A percentile compares a stretch with the other conserved stretches of the same genome.
Evolutionary conservation across 2,329 filamentous ascomycete species (phyloP).

Genomic region (Trichophyton verrucosum): DNA sequence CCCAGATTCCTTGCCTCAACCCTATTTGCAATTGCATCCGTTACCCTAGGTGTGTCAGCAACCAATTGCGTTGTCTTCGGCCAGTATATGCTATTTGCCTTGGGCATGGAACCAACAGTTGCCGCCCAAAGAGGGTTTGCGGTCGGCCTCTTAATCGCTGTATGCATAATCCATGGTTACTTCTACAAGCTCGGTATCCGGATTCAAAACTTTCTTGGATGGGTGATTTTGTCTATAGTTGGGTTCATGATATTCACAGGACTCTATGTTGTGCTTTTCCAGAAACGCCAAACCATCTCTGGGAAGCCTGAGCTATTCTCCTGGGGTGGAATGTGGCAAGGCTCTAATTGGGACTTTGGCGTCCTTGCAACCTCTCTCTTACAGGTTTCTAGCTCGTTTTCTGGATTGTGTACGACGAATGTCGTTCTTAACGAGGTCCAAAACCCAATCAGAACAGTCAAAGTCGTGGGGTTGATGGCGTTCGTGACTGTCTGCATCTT

Average conservation of each 20-base stretch:
- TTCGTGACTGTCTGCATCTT: slow-evolving; percentile 50
- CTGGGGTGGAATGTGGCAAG: slow-evolving; percentile 42
- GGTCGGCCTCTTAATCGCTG: slow-evolving; percentile 42
- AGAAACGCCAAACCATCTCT: slow-evolving; percentile 5
- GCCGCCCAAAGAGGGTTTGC: slow-evolving; percentile 45
- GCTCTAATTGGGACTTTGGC: slow-evolving; percentile 57
- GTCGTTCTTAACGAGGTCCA: slow-evolving; percentile 61
- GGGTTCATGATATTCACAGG: slow-evolving; percentile 51
- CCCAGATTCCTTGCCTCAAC: slow-evolving; percentile 54
- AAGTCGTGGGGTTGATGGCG: slow-evolving; percentile 48
- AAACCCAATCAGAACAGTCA: slow-evolving; percentile 53
- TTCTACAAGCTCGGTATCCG: slow-evolving; percentile 46
- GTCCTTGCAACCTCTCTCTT: slow-evolving; percentile 52
- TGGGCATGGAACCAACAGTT: slow-evolving; percentile 41
- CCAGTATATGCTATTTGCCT: slow-evolving; percentile 51
- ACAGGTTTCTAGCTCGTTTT: slow-evolving; percentile 52
- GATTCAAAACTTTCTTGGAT: slow-evolving; percentile 51
- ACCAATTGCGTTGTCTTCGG: slow-evolving; percentile 60
- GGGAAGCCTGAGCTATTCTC: neutral
- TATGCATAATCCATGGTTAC: slow-evolving; percentile 49
- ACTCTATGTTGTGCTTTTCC: slow-evolving; percentile 45
- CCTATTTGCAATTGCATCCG: slow-evolving; percentile 50
- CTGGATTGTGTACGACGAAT: slow-evolving; percentile 53
- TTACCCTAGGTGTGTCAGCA: slow-evolving; percentile 54
- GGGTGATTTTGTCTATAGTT: slow-evolving; percentile 50